phyloP scores from a whole-genome alignment of 2,329 filamentous ascomycete species.

The Colletotrichum sp. region DNA sequence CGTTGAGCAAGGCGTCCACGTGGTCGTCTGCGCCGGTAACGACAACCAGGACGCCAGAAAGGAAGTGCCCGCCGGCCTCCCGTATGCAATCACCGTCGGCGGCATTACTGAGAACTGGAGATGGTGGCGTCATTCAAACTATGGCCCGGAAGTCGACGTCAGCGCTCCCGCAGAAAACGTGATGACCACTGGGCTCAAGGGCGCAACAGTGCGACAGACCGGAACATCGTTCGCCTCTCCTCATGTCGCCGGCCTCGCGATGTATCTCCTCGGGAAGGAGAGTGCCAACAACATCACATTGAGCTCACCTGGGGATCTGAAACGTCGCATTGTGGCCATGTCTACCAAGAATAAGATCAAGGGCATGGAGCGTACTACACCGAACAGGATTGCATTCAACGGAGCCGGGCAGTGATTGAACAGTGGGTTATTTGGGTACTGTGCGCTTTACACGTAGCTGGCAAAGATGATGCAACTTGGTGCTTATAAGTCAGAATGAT shows the following conservation, averaged over 20 bases:
- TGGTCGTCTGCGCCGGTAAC: conserved; percentile 62
- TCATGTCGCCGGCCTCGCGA: conserved; percentile 21
- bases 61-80: conserved; percentile 52
- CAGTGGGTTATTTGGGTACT: not conserved
- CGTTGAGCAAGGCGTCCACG: conserved; percentile 50
- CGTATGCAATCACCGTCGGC: conserved; percentile 56
- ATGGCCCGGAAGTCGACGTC: conserved; percentile 49
- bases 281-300: conserved; percentile 36
- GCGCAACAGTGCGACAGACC: conserved; percentile 41
- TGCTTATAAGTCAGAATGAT: not conserved
- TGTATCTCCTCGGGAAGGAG: conserved; percentile 20
- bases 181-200: conserved; percentile 46
- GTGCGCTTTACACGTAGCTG: not conserved
- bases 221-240: conserved; percentile 42
- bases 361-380: conserved; percentile 45
- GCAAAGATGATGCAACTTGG: not conserved
- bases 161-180: conserved; percentile 54
- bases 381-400: conserved; percentile 63
- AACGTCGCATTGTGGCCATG: conserved; percentile 48
- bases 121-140: conserved; percentile 56
- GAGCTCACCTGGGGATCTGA: conserved; percentile 49
- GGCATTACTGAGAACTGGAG: conserved; percentile 45
- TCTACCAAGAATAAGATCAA: conserved; percentile 45
- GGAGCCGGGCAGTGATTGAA: conserved; percentile 29
- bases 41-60: conserved; percentile 36